Evolutionary conservation across 352 stramenopile species (phyloP), one percentile per base, ranked within the genome.

Genomic region (Globisporangium megalacanthum): DNA sequence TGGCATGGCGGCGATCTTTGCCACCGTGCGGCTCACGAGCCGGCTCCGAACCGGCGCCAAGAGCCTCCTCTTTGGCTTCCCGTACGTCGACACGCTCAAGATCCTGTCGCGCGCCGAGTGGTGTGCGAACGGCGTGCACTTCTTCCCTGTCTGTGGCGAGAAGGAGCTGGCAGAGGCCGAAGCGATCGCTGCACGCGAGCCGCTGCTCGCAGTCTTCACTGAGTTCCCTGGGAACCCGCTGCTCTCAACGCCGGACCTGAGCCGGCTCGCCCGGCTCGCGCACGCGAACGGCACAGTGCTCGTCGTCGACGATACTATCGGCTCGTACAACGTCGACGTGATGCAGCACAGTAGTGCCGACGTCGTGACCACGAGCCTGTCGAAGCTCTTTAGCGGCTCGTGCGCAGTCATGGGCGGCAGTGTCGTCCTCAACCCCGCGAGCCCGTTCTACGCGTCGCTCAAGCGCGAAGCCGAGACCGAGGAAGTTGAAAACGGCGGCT

Each of bases 31-130:
- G 8, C 53, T 95, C 35, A 61, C 90, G n/a, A 72, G 84, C 44
- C 63, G 74, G 46, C 61, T 86, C 20, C 64, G 61, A 13, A 41
- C 41, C 0, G 60, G 75, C 5, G 58, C 44, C 60, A 86, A 93
- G 72, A 79, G 82, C 48, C 89, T 97, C 56, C 72, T 98, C 6
- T 89, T 96, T 58, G 93, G 91, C 7, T 98, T 98, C 64, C 89
- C 93, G 0, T 98, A 98, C 67, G 68, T 97, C 39, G 93, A 98
- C 70, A 96, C 93, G 7, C 73, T 97, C 50, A 98, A 98, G 73
- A 86, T 98, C 52, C 72, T 94, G 51, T 79, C 87, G 52, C 79
- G 91, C 35, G 64, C 68, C n/a, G 85, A 97, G 69, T 95, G 89
- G 73, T 95, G 86, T 68, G 52, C 73, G 3, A 73, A 67, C 14